Evolutionary conservation across 768 basidiomycete species (phyloP).

Genomic region (Suillus fuscotomentosus): DNA sequence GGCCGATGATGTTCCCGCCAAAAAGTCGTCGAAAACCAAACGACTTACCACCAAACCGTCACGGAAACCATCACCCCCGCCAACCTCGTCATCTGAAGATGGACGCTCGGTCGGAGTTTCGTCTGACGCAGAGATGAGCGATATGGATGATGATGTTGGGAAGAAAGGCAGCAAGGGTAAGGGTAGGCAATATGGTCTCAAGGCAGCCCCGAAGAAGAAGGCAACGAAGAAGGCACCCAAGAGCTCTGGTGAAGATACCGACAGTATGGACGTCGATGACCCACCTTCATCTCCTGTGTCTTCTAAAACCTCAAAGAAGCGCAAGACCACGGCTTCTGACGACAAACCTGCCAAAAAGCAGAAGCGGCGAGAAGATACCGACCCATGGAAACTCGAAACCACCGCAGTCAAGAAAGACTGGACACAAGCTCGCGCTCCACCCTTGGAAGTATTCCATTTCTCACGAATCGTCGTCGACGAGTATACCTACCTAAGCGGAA

Average conservation of each 20-base stretch:
- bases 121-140: conserved; percentile 21
- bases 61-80: conserved; percentile 19
- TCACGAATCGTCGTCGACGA: conserved; percentile 89
- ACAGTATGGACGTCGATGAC: conserved; percentile 61
- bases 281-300: conserved; percentile 33
- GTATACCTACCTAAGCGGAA: conserved; percentile 88
- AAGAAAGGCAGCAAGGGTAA: conserved; percentile 25
- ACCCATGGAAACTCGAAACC: conserved; percentile 77
- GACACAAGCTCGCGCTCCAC: conserved; percentile 77
- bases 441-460: conserved; percentile 92
- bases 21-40: conserved; percentile 20
- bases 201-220: conserved; percentile 24
- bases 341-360: conserved; percentile 49
- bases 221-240: conserved; percentile 31
- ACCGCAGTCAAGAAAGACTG: conserved; percentile 67
- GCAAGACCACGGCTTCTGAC: conserved; percentile 35
- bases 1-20: conserved; percentile 17
- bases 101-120: conserved; percentile 20
- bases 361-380: conserved; percentile 59
- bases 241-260: conserved; percentile 33
- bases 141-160: conserved; percentile 22
- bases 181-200: conserved; percentile 8
- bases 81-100: conserved; percentile 30
- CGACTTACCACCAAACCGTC: conserved; percentile 20
- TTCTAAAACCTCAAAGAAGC: conserved; percentile 41